Conservation (phyloP, 306 rosid species). For the Quercus rubra region DNA sequence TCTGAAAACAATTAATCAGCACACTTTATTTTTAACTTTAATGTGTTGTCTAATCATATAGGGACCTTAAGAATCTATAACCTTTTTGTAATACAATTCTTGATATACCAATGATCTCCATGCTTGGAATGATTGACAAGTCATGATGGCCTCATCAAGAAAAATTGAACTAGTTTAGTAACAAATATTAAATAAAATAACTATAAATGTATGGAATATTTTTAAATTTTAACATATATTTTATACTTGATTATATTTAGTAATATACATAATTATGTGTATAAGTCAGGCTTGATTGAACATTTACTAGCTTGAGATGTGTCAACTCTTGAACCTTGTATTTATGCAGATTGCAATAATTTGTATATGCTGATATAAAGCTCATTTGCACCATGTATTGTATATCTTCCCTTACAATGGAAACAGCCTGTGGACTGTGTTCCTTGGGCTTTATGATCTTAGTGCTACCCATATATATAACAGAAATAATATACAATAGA, state of each 20-base stretch:
- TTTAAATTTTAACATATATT: not conserved
- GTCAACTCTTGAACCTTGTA: not conserved
- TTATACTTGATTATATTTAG: not conserved
- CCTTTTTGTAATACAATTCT: not conserved
- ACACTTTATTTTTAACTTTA: not conserved
- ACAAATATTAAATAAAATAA: not conserved
- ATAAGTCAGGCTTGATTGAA: not conserved
- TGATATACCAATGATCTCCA: not conserved
- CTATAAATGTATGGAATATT: not conserved
- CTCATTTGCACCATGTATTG: not conserved
- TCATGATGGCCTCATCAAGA: not conserved
- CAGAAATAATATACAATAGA: not conserved
- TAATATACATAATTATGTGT: no score
- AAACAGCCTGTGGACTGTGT: not conserved
- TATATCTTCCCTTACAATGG: not conserved
- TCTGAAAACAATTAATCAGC: not conserved
- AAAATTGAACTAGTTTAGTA: not conserved
- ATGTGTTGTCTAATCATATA: not conserved
- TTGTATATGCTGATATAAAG: conserved; percentile 1
- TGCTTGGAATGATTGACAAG: not conserved
- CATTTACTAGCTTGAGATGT: not conserved
- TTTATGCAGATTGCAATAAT: not conserved
- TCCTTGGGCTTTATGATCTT: not conserved
- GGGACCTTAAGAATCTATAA: no score
- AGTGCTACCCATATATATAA: not conserved